A percentile compares a stretch with the other conserved stretches of the same genome.
These are phyloP conservation scores for Phycomyces nitens DNA, from an alignment of 192 early-diverging fungal genomes.

Conservation along the genomic window DNA sequence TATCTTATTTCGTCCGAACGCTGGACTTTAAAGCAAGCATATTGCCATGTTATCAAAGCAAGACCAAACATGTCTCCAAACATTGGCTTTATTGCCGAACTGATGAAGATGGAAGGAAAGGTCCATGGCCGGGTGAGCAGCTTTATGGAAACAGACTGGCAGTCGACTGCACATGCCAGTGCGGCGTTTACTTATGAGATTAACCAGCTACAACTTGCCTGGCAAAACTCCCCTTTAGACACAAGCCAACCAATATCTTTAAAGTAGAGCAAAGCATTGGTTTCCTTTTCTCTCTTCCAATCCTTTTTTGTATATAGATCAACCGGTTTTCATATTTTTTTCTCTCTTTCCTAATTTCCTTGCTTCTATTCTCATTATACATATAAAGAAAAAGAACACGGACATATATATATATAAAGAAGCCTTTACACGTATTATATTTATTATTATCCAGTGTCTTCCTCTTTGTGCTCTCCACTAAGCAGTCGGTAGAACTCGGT, in stretches of 20 bases:
- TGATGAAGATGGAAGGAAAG: conserved; percentile 64
- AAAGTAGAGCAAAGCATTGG: neutral
- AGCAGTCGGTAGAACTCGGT: conserved; percentile 57
- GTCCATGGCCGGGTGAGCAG: conserved; percentile 45
- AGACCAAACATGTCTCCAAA: conserved; percentile 70
- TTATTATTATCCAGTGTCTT: neutral
- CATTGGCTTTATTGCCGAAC: conserved; percentile 70
- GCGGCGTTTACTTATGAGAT: conserved; percentile 16
- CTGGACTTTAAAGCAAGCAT: conserved; percentile 63
- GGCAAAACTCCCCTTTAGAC: conserved; percentile 17
- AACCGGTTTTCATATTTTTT: neutral
- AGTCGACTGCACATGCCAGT: conserved; percentile 16
- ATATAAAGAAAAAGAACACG: no score
- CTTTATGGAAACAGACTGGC: conserved; percentile 35
- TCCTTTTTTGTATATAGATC: no score
- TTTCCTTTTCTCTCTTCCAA: neutral
- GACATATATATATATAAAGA: neutral
- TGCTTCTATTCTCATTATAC: neutral
- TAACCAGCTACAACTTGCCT: conserved; percentile 18
- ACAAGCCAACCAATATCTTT: neutral
- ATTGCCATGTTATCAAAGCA: conserved; percentile 61
- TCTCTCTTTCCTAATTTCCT: neutral
- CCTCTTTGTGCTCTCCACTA: conserved; percentile 28
- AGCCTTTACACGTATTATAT: neutral
- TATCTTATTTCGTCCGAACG: conserved; percentile 58